Evolutionary conservation across 768 basidiomycete species (phyloP).

Genomic region (Mycena capillaripes): DNA sequence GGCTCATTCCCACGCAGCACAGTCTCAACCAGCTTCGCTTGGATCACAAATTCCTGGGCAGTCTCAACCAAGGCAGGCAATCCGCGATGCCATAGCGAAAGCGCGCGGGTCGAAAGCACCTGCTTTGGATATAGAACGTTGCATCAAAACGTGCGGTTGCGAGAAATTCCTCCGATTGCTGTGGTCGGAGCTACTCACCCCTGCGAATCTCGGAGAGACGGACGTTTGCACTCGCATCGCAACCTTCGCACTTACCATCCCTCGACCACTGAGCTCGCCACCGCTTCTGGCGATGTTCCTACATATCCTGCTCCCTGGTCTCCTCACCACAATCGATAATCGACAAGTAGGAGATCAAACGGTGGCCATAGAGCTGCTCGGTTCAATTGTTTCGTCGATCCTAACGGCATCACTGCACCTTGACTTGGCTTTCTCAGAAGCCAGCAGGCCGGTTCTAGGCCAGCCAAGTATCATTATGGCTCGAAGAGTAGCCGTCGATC

Average conservation of each 20-base stretch:
- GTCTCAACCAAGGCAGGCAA: constrained; percentile 68
- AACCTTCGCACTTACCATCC: constrained; percentile 77
- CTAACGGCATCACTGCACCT: constrained; percentile 78
- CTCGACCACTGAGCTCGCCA: constrained; percentile 63
- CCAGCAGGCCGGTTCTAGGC: constrained; percentile 65
- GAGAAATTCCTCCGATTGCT: constrained; percentile 73
- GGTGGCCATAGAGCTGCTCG: constrained; percentile 72
- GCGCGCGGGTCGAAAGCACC: constrained; percentile 76
- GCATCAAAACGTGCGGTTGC: constrained; percentile 70
- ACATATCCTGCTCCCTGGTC: constrained; percentile 72
- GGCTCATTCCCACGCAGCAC: constrained; percentile 13
- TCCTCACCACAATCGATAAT: constrained; percentile 70
- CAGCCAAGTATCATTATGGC: constrained; percentile 76
- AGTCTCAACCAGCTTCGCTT: constrained; percentile 20
- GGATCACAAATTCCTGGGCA: constrained; percentile 55
- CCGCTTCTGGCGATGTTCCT: constrained; percentile 84
- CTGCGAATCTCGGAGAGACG: constrained; percentile 69
- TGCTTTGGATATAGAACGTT: constrained; percentile 74
- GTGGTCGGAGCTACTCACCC: constrained; percentile 75
- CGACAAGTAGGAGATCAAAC: constrained; percentile 67
- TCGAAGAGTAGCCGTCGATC: constrained; percentile 72
- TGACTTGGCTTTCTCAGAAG: constrained; percentile 75
- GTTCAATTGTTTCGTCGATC: constrained; percentile 73
- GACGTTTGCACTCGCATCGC: constrained; percentile 76
- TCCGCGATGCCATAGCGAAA: constrained; percentile 68